Evolutionary conservation across 2,329 filamentous ascomycete species (phyloP).

Genomic region (Cordyceps tenuipes): DNA sequence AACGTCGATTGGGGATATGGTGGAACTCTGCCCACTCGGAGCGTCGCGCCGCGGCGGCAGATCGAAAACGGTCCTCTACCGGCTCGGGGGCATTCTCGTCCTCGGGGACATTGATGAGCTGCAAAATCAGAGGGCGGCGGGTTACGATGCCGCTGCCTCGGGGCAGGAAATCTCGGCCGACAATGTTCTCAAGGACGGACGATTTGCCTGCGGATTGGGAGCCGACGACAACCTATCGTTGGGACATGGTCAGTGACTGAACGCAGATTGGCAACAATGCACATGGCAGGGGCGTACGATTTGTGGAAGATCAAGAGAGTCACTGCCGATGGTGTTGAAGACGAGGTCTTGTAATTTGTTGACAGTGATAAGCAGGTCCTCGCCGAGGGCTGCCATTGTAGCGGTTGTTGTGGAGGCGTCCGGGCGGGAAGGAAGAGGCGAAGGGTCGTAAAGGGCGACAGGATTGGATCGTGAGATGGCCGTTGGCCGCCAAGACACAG

Average conservation of each 20-base stretch:
- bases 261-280: neutral
- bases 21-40: slow-evolving; percentile 91
- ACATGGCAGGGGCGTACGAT: slow-evolving; percentile 58
- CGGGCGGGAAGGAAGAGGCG: neutral
- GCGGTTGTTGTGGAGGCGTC: slow-evolving; percentile 13
- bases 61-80: slow-evolving; percentile 63
- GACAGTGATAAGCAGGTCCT: slow-evolving; percentile 89
- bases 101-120: slow-evolving; percentile 92
- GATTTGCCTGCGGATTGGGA: slow-evolving; percentile 98
- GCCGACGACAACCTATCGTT: slow-evolving; percentile 79
- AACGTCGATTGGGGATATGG: slow-evolving; percentile 81
- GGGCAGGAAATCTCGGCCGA: slow-evolving; percentile 92
- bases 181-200: slow-evolving; percentile 96
- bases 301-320: slow-evolving; percentile 93
- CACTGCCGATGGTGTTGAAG: slow-evolving; percentile 99
- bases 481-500: slow-evolving; percentile 5
- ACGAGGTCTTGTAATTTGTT: slow-evolving; percentile 98
- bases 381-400: slow-evolving; percentile 85
- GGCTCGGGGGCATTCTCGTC: slow-evolving; percentile 61
- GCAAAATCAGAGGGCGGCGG: slow-evolving; percentile 84
- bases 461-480: slow-evolving; percentile 2
- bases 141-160: slow-evolving; percentile 96
- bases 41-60: slow-evolving; percentile 59
- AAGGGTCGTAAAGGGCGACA: slow-evolving; percentile 3
- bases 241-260: slow-evolving; percentile 8